These are phyloP conservation scores for Phytopythium litorale DNA, from an alignment of 352 stramenopile genomes.

Conservation along the genomic window DNA sequence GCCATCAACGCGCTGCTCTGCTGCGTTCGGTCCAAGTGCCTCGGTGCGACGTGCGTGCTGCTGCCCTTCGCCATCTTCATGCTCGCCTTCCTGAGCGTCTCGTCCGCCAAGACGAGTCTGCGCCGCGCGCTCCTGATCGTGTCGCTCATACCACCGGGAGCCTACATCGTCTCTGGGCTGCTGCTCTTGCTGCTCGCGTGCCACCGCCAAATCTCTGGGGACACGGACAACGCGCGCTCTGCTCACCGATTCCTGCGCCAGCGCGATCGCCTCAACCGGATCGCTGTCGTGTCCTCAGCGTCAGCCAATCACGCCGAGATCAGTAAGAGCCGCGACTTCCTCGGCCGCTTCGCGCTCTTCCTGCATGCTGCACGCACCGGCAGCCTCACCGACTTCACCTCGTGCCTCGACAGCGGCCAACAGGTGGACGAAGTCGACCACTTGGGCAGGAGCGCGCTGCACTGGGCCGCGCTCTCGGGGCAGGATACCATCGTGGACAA, in stretches of 20 bases:
- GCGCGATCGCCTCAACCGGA: constrained; percentile 38
- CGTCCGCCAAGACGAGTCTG: constrained; percentile 15
- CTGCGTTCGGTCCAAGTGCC: constrained; percentile 60
- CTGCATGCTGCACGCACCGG: constrained; percentile 45
- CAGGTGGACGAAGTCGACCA: constrained; percentile 58
- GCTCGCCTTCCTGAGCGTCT: constrained; percentile 36
- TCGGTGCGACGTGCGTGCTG: constrained; percentile 48
- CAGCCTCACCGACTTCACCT: constrained; percentile 41
- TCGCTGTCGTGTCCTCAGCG: constrained; percentile 41
- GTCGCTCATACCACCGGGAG: constrained; percentile 26
- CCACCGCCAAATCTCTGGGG: constrained; percentile 39
- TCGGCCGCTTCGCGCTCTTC: constrained; percentile 60
- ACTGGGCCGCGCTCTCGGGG: constrained; percentile 59
- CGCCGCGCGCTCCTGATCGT: constrained; percentile 41
- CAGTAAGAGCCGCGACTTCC: constrained; percentile 22
- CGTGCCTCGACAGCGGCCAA: constrained; percentile 60
- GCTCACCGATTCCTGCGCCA: constrained; percentile 53
- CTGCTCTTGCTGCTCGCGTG: constrained; percentile 45
- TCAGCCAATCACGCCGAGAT: constrained; percentile 2
- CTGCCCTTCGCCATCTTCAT: constrained; percentile 52
- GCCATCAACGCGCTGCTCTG: constrained; percentile 51
- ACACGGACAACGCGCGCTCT: constrained; percentile 52
- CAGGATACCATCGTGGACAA: constrained; percentile 54
- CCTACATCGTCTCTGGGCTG: constrained; percentile 35
- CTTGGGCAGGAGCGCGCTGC: constrained; percentile 56